Evolutionary conservation across 2,329 filamentous ascomycete species (phyloP).

Genomic region (Phyllosticta paracitricarpa): DNA sequence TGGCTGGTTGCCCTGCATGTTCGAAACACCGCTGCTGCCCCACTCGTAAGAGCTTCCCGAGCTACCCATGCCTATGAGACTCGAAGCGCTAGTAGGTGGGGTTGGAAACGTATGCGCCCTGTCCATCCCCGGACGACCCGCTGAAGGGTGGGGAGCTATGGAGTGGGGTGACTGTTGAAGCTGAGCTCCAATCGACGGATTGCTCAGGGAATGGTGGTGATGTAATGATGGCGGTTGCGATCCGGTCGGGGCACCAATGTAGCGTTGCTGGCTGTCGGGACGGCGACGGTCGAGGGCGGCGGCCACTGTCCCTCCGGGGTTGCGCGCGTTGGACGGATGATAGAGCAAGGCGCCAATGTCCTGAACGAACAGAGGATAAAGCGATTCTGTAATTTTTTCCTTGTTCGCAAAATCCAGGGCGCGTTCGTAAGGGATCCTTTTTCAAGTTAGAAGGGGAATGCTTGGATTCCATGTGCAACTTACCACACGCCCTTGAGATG

Average conservation of each 20-base stretch:
- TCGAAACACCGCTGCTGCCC: slow-evolving; percentile 41
- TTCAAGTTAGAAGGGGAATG: slow-evolving; percentile 4
- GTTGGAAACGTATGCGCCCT: slow-evolving; percentile 89
- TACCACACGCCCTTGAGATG: slow-evolving; percentile 96
- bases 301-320: slow-evolving; percentile 60
- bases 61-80: slow-evolving; percentile 66
- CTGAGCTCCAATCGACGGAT: slow-evolving; percentile 42
- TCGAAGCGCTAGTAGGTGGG: slow-evolving; percentile 84
- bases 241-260: slow-evolving; percentile 51
- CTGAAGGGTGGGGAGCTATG: slow-evolving; percentile 50
- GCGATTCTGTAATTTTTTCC: slow-evolving; percentile 92
- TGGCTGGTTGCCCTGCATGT: slow-evolving; percentile 52
- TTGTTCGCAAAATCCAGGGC: slow-evolving; percentile 99
- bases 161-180: slow-evolving; percentile 58
- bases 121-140: slow-evolving; percentile 63
- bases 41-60: slow-evolving; percentile 72
- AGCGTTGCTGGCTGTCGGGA: slow-evolving; percentile 37
- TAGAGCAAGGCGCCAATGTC: slow-evolving; percentile 92
- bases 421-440: slow-evolving; percentile 92
- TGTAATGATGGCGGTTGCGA: slow-evolving; percentile 59
- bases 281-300: slow-evolving; percentile 67
- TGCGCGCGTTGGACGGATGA: slow-evolving; percentile 83
- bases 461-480: slow-evolving; percentile 23
- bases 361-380: slow-evolving; percentile 95
- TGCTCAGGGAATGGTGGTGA: slow-evolving; percentile 58